Base-by-base conservation (phyloP, 495 filamentous ascomycete species). In the Hypoxylon crocopeplum region DNA sequence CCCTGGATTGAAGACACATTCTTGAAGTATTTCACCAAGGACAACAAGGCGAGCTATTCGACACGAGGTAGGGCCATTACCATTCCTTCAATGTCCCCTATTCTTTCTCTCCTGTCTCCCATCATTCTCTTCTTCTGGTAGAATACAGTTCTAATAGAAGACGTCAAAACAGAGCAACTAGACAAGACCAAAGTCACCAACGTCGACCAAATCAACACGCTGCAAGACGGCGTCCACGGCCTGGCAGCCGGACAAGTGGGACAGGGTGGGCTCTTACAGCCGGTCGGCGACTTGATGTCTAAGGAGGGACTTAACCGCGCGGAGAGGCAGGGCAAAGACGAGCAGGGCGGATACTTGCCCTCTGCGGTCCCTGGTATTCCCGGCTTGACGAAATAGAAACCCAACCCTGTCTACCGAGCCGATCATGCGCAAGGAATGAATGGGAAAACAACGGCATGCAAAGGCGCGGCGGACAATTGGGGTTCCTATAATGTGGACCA, bases 1-100 rank as follows among this genome's bases (percentile, higher is more conserved):
- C 87, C 88, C 4, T 91, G 87, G 86, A 77, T 89, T 29, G 88
- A 91, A 62, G 88, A 90, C 69, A 69, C 81, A 48, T 89, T 88
- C 64, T 78, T 91, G 13, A 76, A 73, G 29, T 89, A 82, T 76
- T 89, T 90, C 59, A 86, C 83, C 60, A 86, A 82, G 52, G 87
- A 91, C 61, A 91, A 90, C 73, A 88, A 89, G 72, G 77, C 85
- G 1, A 84, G 81, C 58, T 89, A 88, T 62, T 75, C 77, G 1
- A 78, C 85, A 0, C 86, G 82, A 63, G 81, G 86, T 87, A 34
- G n/a, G n/a, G n/a, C n/a, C n/a, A n/a, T n/a, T n/a, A n/a, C n/a
- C n/a, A n/a, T n/a, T n/a, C n/a, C n/a, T n/a, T n/a, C 4, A 41
- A 15, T 48, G 27, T 8, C 16, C 17, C 21, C 30, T 48, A 25